Conservation (phyloP, 2,329 filamentous ascomycete species). For the Graphilbum ipis-grandicollis region DNA sequence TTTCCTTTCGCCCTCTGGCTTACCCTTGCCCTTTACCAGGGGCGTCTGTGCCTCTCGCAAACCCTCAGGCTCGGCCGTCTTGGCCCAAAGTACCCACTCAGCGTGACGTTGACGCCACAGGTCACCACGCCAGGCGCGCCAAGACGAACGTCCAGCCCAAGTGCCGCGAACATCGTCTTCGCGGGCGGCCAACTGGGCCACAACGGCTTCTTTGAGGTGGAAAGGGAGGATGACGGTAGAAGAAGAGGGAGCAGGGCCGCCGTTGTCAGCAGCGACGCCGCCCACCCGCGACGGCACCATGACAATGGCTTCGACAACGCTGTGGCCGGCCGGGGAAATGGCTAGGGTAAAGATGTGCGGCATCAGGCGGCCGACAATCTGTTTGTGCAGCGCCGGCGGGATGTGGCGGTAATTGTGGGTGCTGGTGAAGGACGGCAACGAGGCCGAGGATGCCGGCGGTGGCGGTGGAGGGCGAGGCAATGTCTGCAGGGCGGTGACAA, state of each 20-base stretch:
- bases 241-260: neutral
- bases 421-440: neutral
- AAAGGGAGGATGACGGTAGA: slow-evolving; percentile 23
- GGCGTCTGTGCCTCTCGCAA: slow-evolving; percentile 10
- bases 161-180: slow-evolving; percentile 33
- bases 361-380: slow-evolving; percentile 28
- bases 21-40: neutral
- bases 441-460: neutral
- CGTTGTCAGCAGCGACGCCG: neutral
- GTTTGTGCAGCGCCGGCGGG: slow-evolving; percentile 29
- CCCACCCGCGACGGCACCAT: slow-evolving; percentile 25
- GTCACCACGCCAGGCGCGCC: slow-evolving; percentile 41
- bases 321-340: slow-evolving; percentile 31
- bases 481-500: slow-evolving; percentile 30
- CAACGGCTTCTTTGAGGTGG: slow-evolving; percentile 39
- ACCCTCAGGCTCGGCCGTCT: slow-evolving; percentile 26
- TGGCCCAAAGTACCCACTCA: slow-evolving; percentile 41
- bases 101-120: slow-evolving; percentile 32
- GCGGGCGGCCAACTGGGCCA: slow-evolving; percentile 27
- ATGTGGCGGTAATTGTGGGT: neutral
- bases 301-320: slow-evolving; percentile 30
- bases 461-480: slow-evolving; percentile 14
- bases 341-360: slow-evolving; percentile 29
- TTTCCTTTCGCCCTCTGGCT: neutral
- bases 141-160: slow-evolving; percentile 37